Base-by-base conservation (phyloP, 2,329 filamentous ascomycete species). In the Ophiostoma sp. region DNA sequence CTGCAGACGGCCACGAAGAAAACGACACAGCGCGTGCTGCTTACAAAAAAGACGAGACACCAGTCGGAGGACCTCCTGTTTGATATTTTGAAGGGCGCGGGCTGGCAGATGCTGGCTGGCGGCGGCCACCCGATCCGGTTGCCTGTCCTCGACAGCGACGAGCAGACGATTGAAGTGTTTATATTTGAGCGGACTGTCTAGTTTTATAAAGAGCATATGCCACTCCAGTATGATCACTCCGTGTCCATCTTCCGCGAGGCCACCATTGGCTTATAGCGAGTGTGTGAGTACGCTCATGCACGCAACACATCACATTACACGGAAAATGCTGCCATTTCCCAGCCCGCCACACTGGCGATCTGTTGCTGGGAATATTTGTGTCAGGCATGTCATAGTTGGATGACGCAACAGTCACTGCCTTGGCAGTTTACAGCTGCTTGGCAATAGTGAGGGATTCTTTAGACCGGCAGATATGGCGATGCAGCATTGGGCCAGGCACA, bases 1-100 rank as follows among this genome's bases (percentile, higher is more conserved):
- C 75, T 88, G 13, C 83, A 71, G 2, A 74, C 73, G 1, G 75
- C 76, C 3, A 70, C 64, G 0, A 1, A 15, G 41, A 2, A 17
- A 7, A 17, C 3, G 6, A 66, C 57, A 69, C 67, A 83, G n/a
- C 80, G 77, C 7, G 82, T 87, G 0, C 79, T 87, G 31, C 73
- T 88, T 15, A 83, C 85, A 2, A 86, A 85, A 0, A 88, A 88
- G 75, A 84, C 82, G 0, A 81, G 86, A 0, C 86, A 88, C 72
- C 78, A 80, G 2, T 86, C 84, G 0, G 86, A 88, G 73, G 76
- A 78, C 41, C 80, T 77, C 0, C 74, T 87, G 23, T 86, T 85
- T 71, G 78, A 79, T 6, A 75, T 86, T 27, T 79, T 88, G 78
- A 73, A 78, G 1, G 75, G 75, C 2, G 77, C 81, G 1, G 80